Percentiles rank a stretch among this genome's conserved stretches.
Evolutionary conservation across 2,329 filamentous ascomycete genomes (phyloP).

Genomic region (Botrytis tulipae): DNA sequence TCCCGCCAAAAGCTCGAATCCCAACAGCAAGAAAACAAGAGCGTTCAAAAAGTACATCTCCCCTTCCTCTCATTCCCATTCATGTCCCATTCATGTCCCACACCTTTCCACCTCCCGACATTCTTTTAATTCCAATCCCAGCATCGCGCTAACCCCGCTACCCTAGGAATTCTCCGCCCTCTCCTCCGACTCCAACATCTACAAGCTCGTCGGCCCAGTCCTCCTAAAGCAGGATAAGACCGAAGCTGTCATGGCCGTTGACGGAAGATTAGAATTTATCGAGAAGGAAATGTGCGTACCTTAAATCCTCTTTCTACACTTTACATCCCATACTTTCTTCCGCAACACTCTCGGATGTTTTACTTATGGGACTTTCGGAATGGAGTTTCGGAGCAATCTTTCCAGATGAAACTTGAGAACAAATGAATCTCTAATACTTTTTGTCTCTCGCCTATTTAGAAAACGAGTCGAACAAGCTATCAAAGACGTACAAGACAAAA

Average conservation of each 20-base stretch:
- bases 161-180: slow-evolving; percentile 76
- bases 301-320: not conserved
- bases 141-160: not conserved
- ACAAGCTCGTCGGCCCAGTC: slow-evolving; percentile 92
- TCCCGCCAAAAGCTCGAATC: slow-evolving; percentile 90
- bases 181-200: slow-evolving; percentile 81
- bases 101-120: not conserved
- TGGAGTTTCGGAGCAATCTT: not conserved
- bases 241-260: slow-evolving; percentile 88
- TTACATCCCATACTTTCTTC: not conserved
- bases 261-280: slow-evolving; percentile 88
- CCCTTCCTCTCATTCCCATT: not conserved
- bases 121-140: slow-evolving; percentile 25
- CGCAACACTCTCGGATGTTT: not conserved
- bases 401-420: not conserved
- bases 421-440: not conserved
- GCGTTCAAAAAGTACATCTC: slow-evolving; percentile 71
- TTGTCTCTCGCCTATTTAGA: slow-evolving; percentile 41
- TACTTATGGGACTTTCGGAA: not conserved
- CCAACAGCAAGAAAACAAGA: slow-evolving; percentile 88
- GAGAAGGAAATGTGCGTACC: slow-evolving; percentile 79
- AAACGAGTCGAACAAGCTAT: slow-evolving; percentile 67
- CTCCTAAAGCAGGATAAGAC: slow-evolving; percentile 90
- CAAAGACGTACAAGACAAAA: slow-evolving; percentile 60
- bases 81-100: not conserved